A percentile compares a stretch with the other conserved stretches of the same genome.
Conservation (phyloP, 805 yeast genomes). For the Schwanniomyces occidentalis region DNA sequence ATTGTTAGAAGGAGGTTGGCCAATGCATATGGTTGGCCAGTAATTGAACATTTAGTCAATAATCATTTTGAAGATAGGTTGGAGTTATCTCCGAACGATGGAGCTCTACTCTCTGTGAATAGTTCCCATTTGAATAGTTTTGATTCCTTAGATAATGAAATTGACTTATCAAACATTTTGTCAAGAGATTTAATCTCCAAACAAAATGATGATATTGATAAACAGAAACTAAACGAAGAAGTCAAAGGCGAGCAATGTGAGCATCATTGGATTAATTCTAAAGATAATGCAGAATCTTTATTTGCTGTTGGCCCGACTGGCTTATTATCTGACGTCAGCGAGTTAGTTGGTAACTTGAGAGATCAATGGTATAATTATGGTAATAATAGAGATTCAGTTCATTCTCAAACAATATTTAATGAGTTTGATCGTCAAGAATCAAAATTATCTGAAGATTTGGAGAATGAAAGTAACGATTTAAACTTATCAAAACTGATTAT, state of each 20-base stretch:
- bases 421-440: too few species aligned
- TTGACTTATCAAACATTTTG: conserved; percentile 27
- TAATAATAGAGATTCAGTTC: too few species aligned
- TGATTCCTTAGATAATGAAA: conserved; percentile 29
- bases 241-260: conserved; percentile 20
- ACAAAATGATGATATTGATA: conserved; percentile 38
- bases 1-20: conserved; percentile 85
- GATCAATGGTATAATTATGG: conserved; percentile 31
- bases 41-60: conserved; percentile 74
- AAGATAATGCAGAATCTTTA: conserved; percentile 40
- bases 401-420: too few species aligned
- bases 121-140: not conserved
- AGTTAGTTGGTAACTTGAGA: conserved; percentile 49
- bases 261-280: conserved; percentile 53
- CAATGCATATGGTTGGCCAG: conserved; percentile 95
- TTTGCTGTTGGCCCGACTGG: conserved; percentile 71
- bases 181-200: conserved; percentile 36
- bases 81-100: not conserved
- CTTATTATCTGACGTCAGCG: conserved; percentile 62
- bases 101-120: not conserved
- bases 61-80: conserved; percentile 52
- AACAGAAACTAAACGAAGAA: conserved; percentile 12
- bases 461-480: conserved; percentile 11
- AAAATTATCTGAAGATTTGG: too few species aligned
- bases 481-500: conserved; percentile 15